Base-by-base conservation (phyloP, 495 filamentous ascomycete genomes). In the Penicillium coffeae region DNA sequence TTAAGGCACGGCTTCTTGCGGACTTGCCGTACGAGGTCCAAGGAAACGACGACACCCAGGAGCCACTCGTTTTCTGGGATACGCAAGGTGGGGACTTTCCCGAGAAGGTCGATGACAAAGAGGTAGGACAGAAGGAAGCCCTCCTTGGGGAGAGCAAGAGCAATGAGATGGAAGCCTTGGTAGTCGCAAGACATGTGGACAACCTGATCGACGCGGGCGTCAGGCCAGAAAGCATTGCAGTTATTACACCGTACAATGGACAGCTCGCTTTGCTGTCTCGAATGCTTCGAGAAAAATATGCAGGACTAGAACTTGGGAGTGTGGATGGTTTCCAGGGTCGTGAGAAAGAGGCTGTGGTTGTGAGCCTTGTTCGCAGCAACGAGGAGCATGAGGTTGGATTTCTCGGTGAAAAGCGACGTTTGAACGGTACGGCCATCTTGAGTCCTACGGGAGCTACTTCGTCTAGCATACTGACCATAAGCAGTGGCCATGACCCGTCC, bases 251-350 rank as follows among this genome's bases (percentile, higher is more conserved):
- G 37, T 99, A 99, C 64, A 96, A 95, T 64, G 93, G 90, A 9
- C 93, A 98, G 76, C 75, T 96, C 7, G 82, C 86, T 1, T 68
- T 95, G 0, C 71, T 98, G 42, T 79, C 89, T 2, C 77, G 82
- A 34, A 64, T 76, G 49, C 74, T 98, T 14, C 89, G 91, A 48
- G 87, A 91, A 43, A 72, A 73, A 36, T 95, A 87, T 52, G 85
- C 85, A 0, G 90, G 83, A 3, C 80, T 99, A 12, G 93, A 99
- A 63, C 70, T 97, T 14, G 93, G 93, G 20, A 95, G 87, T 55
- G 89, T 99, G 2, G 93, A 99, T 68, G 91, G 90, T 6, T 99
- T 99, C 63, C 93, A 99, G 63, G 93, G 93, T 32, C 78, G 93
- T 10, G 93, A 99, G 69, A 98, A 99, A 68, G 93, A 99, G 64